Evolutionary conservation across 257 asterid species (phyloP).

Genomic region (Solanum dulcamara): DNA sequence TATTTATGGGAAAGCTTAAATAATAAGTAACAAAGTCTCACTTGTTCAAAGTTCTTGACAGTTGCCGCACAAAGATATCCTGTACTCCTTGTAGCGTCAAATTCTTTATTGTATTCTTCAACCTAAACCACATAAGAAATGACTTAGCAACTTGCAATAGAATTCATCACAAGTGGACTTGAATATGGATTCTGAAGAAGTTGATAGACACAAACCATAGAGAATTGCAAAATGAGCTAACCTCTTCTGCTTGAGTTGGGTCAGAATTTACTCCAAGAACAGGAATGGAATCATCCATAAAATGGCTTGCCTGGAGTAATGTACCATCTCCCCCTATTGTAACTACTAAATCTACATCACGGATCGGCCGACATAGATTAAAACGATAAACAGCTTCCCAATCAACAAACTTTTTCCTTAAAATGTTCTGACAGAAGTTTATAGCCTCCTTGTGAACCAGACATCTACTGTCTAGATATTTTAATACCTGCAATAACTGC

Average conservation of each 20-base stretch:
- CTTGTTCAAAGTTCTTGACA: constrained; percentile 63
- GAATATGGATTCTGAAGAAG: background rate
- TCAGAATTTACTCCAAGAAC: constrained; percentile 90
- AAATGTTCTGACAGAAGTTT: constrained; percentile 59
- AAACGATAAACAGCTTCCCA: constrained; percentile 53
- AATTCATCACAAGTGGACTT: background rate
- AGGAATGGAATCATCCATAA: constrained; percentile 65
- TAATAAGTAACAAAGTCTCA: constrained; percentile 4
- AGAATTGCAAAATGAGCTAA: constrained; percentile 7
- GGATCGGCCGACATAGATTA: constrained; percentile 46
- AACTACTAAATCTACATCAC: constrained; percentile 70
- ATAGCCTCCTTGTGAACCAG: constrained; percentile 64
- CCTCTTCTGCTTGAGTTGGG: constrained; percentile 81
- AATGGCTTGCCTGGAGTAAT: constrained; percentile 75
- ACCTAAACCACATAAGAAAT: constrained; percentile 32
- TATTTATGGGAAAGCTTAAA: background rate
- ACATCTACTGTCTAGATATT: constrained; percentile 45
- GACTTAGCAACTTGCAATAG: background rate
- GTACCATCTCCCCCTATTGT: constrained; percentile 96
- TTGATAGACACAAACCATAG: background rate
- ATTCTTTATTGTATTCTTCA: constrained; percentile 54
- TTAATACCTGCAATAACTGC: constrained; percentile 45
- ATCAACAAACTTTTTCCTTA: constrained; percentile 46
- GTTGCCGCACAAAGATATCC: constrained; percentile 94
- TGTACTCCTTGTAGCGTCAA: constrained; percentile 93